Evolutionary conservation across 2,329 filamentous ascomycete species (phyloP).

Genomic region (Ascochyta fabae): DNA sequence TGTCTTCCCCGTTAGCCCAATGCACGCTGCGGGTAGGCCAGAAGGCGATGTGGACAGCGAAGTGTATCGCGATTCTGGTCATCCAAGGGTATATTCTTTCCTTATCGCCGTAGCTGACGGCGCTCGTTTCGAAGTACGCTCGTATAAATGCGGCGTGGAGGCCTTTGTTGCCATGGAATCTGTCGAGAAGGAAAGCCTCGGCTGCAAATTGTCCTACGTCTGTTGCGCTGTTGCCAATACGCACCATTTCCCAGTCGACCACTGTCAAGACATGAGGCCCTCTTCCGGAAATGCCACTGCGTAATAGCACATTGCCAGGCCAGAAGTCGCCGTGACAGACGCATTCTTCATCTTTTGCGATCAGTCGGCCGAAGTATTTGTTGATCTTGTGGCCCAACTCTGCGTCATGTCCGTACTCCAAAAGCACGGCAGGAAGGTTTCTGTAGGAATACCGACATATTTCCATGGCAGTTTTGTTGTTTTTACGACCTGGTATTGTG

Average conservation of each 20-base stretch:
- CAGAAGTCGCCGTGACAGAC: slow-evolving; percentile 51
- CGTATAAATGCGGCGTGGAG: slow-evolving; percentile 38
- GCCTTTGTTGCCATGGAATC: slow-evolving; percentile 38
- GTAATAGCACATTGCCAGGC: slow-evolving; percentile 48
- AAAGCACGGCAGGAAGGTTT: slow-evolving; percentile 32
- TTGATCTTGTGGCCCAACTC: slow-evolving; percentile 35
- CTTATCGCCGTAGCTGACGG: slow-evolving; percentile 4
- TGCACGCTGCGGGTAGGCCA: slow-evolving; percentile 40
- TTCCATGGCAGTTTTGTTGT: slow-evolving; percentile 32
- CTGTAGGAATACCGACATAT: slow-evolving; percentile 43
- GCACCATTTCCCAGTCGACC: slow-evolving; percentile 48
- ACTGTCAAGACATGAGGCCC: slow-evolving; percentile 32
- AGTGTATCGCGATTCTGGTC: slow-evolving; percentile 41
- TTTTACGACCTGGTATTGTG: not conserved
- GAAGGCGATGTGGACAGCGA: slow-evolving; percentile 44
- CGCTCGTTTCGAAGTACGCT: slow-evolving; percentile 26
- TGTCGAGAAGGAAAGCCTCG: slow-evolving; percentile 47
- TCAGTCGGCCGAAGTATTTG: slow-evolving; percentile 34
- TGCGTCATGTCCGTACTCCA: slow-evolving; percentile 29
- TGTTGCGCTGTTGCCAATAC: slow-evolving; percentile 44
- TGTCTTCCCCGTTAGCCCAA: slow-evolving; percentile 39
- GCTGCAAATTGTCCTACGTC: slow-evolving; percentile 50
- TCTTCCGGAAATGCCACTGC: not conserved
- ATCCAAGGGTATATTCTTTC: slow-evolving; percentile 25
- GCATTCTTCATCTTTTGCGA: slow-evolving; percentile 40